Evolutionary conservation across 495 filamentous ascomycete genomes (phyloP).

Genomic region (Talaromyces ruber): DNA sequence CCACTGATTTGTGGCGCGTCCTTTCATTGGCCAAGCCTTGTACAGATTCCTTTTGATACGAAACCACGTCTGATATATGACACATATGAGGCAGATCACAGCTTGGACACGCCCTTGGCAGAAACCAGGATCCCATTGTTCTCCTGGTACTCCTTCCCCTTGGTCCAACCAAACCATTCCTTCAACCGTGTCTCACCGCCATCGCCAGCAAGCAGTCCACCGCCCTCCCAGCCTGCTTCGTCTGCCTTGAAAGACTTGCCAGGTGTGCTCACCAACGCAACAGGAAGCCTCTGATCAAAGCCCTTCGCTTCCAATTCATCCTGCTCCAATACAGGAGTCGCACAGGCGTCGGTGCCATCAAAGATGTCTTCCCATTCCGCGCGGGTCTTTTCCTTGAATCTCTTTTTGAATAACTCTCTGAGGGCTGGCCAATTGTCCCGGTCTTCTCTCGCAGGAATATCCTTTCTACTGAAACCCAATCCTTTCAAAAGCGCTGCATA

Average conservation of each 20-base stretch:
- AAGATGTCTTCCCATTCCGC: conserved; percentile 79
- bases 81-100: not conserved
- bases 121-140: not conserved
- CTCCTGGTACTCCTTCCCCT: conserved; percentile 55
- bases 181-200: conserved; percentile 63
- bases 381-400: conserved; percentile 67
- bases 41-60: not conserved
- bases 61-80: not conserved
- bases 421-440: conserved; percentile 56
- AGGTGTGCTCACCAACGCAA: conserved; percentile 60
- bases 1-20: not conserved
- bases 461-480: conserved; percentile 43
- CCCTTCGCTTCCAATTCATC: conserved; percentile 56
- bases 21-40: not conserved
- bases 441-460: conserved; percentile 48
- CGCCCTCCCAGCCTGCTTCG: conserved; percentile 57
- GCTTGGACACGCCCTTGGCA: not conserved
- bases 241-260: conserved; percentile 45
- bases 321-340: conserved; percentile 74
- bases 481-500: conserved; percentile 58
- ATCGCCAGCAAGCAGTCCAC: conserved; percentile 51
- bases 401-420: conserved; percentile 45
- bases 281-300: conserved; percentile 68
- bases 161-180: conserved; percentile 72
- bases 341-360: conserved; percentile 85